These are phyloP conservation scores for Chlamydomonas applanata DNA, from an alignment of 139 green algal genomes.

Conservation along the genomic window DNA sequence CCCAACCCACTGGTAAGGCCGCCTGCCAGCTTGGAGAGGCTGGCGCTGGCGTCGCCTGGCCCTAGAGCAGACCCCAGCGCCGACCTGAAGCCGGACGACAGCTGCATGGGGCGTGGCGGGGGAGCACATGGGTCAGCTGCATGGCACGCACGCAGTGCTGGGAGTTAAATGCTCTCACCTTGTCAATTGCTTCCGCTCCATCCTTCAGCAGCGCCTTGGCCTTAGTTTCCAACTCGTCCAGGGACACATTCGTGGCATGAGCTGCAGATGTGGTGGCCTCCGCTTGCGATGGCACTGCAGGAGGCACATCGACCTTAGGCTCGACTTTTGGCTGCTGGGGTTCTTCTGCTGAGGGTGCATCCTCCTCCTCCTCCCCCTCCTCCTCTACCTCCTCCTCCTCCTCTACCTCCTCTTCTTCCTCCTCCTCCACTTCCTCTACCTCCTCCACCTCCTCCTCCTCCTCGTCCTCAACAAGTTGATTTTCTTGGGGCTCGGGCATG, in stretches of 20 bases:
- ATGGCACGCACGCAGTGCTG: background rate
- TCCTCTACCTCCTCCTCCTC: constrained; percentile 18
- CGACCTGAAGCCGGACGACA: background rate
- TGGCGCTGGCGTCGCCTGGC: background rate
- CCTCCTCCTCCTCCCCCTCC: constrained; percentile 3
- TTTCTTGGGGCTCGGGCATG: no score
- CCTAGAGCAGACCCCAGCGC: constrained; percentile 12
- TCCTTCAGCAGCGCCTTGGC: background rate
- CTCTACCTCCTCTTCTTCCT: constrained; percentile 20
- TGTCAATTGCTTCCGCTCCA: no score
- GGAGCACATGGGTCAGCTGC: no score
- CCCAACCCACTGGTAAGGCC: constrained; percentile 25
- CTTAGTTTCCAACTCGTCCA: background rate
- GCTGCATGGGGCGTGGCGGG: background rate
- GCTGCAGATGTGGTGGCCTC: background rate
- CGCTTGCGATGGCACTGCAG: background rate
- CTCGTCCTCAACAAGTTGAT: no score
- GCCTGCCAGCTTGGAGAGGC: constrained; percentile 13
- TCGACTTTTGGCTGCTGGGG: background rate
- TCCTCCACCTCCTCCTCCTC: background rate
- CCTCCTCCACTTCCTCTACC: constrained; percentile 21
- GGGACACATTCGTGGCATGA: background rate
- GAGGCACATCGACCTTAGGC: background rate
- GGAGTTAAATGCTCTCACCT: background rate
- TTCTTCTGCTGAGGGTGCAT: constrained; percentile 4